Percentiles rank a stretch among this genome's conserved stretches.
These are phyloP conservation scores for Zarea fungicola DNA, from an alignment of 2,329 filamentous ascomycete species.

Conservation along the genomic window DNA sequence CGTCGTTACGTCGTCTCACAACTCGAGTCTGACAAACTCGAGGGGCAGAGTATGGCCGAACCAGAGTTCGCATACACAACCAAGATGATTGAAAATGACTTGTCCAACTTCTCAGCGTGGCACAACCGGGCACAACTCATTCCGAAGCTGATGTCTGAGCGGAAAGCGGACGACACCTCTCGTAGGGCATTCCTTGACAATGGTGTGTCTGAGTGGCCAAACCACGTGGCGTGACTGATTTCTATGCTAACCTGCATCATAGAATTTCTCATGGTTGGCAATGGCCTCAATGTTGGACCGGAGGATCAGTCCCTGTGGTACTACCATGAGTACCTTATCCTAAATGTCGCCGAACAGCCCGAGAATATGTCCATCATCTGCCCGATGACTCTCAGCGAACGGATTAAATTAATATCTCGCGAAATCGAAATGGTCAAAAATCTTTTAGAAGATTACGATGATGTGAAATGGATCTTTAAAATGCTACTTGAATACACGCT, in stretches of 20 bases:
- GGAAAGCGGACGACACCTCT: slow-evolving; percentile 55
- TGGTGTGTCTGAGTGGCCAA: too few species aligned
- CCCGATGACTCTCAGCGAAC: slow-evolving; percentile 55
- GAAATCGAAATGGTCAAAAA: slow-evolving; percentile 73
- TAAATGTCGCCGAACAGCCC: slow-evolving; percentile 52
- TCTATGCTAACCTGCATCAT: background rate
- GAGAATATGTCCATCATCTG: slow-evolving; percentile 57
- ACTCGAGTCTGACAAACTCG: slow-evolving; percentile 56
- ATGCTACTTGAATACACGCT: slow-evolving; percentile 71
- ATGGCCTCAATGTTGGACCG: slow-evolving; percentile 80
- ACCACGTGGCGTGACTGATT: too few species aligned
- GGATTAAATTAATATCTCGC: slow-evolving; percentile 57
- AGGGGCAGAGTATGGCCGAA: slow-evolving; percentile 63
- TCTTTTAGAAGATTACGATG: slow-evolving; percentile 52
- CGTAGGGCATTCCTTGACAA: slow-evolving; percentile 67
- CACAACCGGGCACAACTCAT: slow-evolving; percentile 85
- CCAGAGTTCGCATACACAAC: slow-evolving; percentile 85
- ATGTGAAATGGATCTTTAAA: slow-evolving; percentile 82
- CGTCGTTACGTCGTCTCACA: slow-evolving; percentile 71
- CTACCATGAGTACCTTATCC: slow-evolving; percentile 85
- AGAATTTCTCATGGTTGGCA: slow-evolving; percentile 72
- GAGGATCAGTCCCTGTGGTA: slow-evolving; percentile 97
- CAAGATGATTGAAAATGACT: slow-evolving; percentile 74
- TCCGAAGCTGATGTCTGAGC: slow-evolving; percentile 66
- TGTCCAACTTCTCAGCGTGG: slow-evolving; percentile 98